Conservation (phyloP, 2,329 filamentous ascomycete genomes). For the Sordariomycetes sp. region DNA sequence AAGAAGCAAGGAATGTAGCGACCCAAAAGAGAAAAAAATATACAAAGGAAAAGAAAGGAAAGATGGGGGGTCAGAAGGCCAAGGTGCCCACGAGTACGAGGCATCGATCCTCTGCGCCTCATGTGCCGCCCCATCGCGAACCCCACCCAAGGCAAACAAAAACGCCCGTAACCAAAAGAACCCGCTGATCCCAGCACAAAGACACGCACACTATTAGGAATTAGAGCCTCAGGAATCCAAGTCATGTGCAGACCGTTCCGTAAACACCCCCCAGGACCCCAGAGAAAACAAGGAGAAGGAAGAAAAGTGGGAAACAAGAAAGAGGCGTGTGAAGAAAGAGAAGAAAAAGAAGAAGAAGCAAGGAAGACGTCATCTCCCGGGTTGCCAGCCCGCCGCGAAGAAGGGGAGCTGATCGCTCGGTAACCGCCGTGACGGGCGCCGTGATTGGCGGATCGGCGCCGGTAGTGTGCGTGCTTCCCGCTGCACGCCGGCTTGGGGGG, state of each 20-base stretch:
- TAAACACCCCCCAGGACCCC: neutral
- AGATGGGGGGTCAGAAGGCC: neutral
- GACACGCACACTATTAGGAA: too few relatives aligned
- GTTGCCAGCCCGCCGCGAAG: neutral
- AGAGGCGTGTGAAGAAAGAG: too few relatives aligned
- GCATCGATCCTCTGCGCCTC: neutral
- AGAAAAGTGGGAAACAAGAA: neutral
- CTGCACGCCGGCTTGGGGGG: neutral
- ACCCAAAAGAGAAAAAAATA: neutral
- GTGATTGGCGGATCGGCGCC: neutral
- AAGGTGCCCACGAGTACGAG: neutral
- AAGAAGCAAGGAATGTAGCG: too few relatives aligned
- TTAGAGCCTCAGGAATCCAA: too few relatives aligned
- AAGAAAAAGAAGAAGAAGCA: neutral
- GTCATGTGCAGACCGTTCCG: neutral
- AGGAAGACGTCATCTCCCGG: neutral
- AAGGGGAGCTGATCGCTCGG: neutral
- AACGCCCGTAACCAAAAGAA: neutral
- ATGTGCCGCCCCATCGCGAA: neutral
- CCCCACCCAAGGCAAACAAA: neutral
- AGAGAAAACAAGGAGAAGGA: neutral
- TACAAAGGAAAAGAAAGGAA: constrained; percentile 2
- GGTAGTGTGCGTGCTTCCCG: neutral
- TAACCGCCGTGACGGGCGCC: neutral
- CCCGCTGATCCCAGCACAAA: too few relatives aligned